Percentiles rank a stretch among this genome's conserved stretches.
phyloP scores from a whole-genome alignment of 1,284 basidiomycete genomes.

The Cryptococcus hybrid region DNA sequence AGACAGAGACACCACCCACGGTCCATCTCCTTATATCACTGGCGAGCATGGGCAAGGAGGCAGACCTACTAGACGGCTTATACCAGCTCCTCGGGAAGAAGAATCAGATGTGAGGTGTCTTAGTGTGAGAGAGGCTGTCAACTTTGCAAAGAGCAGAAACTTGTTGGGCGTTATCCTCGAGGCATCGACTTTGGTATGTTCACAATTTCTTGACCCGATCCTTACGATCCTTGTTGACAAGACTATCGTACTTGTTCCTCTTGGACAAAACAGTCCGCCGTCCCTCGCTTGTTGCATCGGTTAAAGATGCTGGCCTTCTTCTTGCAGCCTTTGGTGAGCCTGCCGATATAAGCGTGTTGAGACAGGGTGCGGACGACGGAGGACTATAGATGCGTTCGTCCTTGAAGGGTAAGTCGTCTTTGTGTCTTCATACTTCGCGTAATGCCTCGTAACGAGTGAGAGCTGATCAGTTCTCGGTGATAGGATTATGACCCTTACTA shows the following conservation, averaged over 20 bases:
- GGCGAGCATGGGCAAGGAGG: too few relatives aligned
- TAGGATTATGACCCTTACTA: slow-evolving; percentile 35
- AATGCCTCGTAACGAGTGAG: too few relatives aligned
- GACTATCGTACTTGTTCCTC: background rate
- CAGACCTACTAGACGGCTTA: slow-evolving; percentile 17
- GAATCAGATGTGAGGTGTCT: slow-evolving; percentile 58
- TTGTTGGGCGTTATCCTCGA: slow-evolving; percentile 89
- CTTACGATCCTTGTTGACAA: background rate
- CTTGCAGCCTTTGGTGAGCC: slow-evolving; percentile 70
- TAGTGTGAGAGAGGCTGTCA: slow-evolving; percentile 86
- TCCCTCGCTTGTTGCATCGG: slow-evolving; percentile 74
- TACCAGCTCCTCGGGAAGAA: slow-evolving; percentile 47
- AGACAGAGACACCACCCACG: background rate
- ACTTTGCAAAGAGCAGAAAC: slow-evolving; percentile 93
- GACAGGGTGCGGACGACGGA: slow-evolving; percentile 36
- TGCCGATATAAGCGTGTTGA: slow-evolving; percentile 44
- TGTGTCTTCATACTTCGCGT: background rate
- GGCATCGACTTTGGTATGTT: slow-evolving; percentile 75
- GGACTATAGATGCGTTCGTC: slow-evolving; percentile 48
- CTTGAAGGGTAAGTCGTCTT: slow-evolving; percentile 40
- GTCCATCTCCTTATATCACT: too few relatives aligned
- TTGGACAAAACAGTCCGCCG: slow-evolving; percentile 52
- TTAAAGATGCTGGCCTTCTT: slow-evolving; percentile 83
- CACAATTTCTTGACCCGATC: too few relatives aligned
- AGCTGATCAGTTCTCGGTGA: background rate